Evolutionary conservation across 495 filamentous ascomycete genomes (phyloP).

Genomic region (Paragyromitra xinjiangensis): DNA sequence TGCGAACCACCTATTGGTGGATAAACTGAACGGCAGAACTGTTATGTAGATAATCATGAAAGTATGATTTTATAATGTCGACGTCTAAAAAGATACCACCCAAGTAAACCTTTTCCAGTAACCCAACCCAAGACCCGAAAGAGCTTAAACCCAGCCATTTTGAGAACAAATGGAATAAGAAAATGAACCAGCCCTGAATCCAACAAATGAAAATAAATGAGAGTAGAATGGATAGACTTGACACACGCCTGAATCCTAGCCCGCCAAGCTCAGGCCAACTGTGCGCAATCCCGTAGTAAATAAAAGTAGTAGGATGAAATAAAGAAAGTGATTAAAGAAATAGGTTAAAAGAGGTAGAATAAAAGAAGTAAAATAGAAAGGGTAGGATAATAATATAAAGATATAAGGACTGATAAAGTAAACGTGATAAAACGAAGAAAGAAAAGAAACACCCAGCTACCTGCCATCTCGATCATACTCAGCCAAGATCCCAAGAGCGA

Average conservation of each 20-base stretch:
- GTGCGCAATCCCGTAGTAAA: not conserved
- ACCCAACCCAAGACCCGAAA: not conserved
- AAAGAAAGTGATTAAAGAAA: not conserved
- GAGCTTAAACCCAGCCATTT: not conserved
- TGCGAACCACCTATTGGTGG: no score
- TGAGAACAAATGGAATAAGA: not conserved
- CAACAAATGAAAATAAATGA: not conserved
- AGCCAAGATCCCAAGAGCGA: not conserved
- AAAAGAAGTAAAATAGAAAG: not conserved
- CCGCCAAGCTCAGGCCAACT: not conserved
- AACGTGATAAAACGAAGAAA: no score
- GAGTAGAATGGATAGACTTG: not conserved
- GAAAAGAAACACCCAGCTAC: no score
- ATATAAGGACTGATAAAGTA: no score
- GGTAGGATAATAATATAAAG: not conserved
- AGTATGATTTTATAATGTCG: not conserved
- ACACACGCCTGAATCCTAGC: not conserved
- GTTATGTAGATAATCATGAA: not conserved
- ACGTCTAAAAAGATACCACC: not conserved
- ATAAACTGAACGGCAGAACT: no score
- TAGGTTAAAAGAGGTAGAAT: not conserved
- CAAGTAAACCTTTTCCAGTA: not conserved
- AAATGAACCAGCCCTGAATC: not conserved
- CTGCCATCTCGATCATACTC: no score
- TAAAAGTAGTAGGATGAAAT: not conserved